Conservation (phyloP, 2,329 filamentous ascomycete genomes). For the Trichoderma breve region DNA sequence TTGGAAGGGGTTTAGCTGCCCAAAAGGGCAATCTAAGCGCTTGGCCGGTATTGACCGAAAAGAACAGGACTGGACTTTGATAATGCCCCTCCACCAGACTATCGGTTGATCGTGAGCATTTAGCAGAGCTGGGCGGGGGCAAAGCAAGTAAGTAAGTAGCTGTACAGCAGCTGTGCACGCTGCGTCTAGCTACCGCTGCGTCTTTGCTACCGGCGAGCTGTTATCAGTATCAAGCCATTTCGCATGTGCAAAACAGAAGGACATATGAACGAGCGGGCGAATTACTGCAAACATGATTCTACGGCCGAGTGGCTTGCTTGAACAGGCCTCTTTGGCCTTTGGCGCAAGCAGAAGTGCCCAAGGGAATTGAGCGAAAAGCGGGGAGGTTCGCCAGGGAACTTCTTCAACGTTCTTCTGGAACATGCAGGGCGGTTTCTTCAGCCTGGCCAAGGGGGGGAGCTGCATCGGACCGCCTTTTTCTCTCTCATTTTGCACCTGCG, state of each 20-base stretch:
- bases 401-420: constrained; percentile 10
- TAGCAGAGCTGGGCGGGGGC: not conserved
- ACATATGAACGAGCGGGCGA: not conserved
- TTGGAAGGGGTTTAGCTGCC: not conserved
- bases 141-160: not conserved
- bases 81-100: not conserved
- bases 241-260: not conserved
- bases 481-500: not conserved
- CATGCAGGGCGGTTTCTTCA: constrained; percentile 18
- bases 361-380: not conserved
- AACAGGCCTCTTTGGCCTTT: not conserved
- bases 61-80: not conserved
- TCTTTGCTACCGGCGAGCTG: not conserved
- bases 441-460: not conserved
- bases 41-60: not conserved
- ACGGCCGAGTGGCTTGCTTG: not conserved
- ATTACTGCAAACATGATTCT: not conserved
- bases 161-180: not conserved
- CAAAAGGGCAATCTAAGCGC: constrained; percentile 3
- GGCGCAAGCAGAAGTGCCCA: not conserved
- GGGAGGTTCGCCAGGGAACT: not conserved
- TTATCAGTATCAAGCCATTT: not conserved
- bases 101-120: constrained; percentile 4
- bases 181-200: not conserved
- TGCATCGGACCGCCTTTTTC: constrained; percentile 7